A percentile compares a stretch with the other conserved stretches of the same genome.
Conservation (phyloP, 2,329 filamentous ascomycete species). For the Teratosphaeria viscida region DNA sequence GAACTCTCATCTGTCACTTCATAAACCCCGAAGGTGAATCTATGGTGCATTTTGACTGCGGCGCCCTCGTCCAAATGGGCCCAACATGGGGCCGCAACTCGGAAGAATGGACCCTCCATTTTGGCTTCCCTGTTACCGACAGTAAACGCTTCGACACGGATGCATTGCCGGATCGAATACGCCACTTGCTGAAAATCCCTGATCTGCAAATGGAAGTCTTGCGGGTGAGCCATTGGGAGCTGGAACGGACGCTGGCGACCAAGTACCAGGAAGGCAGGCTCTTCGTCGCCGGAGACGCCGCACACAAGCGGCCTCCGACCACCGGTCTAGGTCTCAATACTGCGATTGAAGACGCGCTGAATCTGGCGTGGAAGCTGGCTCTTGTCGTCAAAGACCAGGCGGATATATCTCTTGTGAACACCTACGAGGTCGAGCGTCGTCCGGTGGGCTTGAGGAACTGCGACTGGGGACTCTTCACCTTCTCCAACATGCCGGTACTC, state of each 20-base stretch:
- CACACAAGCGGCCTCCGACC: neutral
- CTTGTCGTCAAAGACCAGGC: constrained; percentile 10
- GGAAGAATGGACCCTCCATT: neutral
- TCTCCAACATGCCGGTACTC: neutral
- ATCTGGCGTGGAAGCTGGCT: constrained; percentile 25
- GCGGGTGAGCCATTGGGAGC: neutral
- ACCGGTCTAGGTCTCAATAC: constrained; percentile 29
- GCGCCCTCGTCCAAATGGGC: neutral
- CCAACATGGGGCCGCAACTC: neutral
- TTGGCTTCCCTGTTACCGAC: neutral
- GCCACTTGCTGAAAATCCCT: neutral
- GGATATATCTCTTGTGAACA: constrained; percentile 5
- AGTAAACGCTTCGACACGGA: neutral
- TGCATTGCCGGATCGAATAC: neutral
- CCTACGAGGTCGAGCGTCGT: constrained; percentile 11
- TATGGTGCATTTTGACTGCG: neutral
- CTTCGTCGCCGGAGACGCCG: neutral
- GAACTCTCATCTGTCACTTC: neutral
- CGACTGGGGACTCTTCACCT: neutral
- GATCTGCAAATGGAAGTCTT: neutral
- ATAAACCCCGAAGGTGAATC: neutral
- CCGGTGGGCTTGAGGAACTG: constrained; percentile 4
- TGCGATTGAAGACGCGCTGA: constrained; percentile 27
- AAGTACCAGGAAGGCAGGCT: neutral
- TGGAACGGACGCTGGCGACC: neutral